Evolutionary conservation across 2,329 filamentous ascomycete genomes (phyloP), one percentile per base, ranked within the genome.

Genomic region (Daldinia eschscholtzii): DNA sequence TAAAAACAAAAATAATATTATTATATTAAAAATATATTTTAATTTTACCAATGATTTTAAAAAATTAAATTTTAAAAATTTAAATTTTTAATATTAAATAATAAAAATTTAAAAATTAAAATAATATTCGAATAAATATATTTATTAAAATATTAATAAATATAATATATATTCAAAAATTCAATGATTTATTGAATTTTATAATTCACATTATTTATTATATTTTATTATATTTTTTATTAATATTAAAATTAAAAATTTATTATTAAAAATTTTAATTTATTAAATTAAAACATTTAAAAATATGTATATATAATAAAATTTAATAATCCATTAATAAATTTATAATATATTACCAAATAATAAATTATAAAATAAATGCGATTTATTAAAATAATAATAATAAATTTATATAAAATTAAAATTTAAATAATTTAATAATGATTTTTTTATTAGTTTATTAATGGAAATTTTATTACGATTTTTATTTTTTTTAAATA

Each of bases 401-500:
- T 75, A 72, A 58, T 59, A 70, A 62, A 57, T 70, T 69, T 62
- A 64, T 61, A 68, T 63, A 46, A 61, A 61, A 56, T 71, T 71
- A 66, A 35, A 61, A 65, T 67, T 70, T 64, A 44, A 64, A 56
- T 59, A 59, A 61, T 20, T 78, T 72, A 60, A 52, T 80, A 80
- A 80, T 81, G 76, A 81, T 80, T 77, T 75, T 78, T 81, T 76
- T 76, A 75, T 75, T 81, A 75, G 77, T 82, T 81, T 76, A 82
- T 77, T 76, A 81, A 82, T 74, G 77, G 76, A 82, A 78, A 82
- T 78, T 77, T 82, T 82, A 76, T 82, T 81, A 81, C 76, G 76
- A 82, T 76, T 81, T 81, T 81, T 79, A 81, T 76, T 81, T 80
- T 76, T 77, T 81, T 76, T 82, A 81, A 81, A 81, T 81, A 77